These are phyloP conservation scores for Scytalidium sp. DNA, from an alignment of 2,329 filamentous ascomycete genomes.

Conservation along the genomic window DNA sequence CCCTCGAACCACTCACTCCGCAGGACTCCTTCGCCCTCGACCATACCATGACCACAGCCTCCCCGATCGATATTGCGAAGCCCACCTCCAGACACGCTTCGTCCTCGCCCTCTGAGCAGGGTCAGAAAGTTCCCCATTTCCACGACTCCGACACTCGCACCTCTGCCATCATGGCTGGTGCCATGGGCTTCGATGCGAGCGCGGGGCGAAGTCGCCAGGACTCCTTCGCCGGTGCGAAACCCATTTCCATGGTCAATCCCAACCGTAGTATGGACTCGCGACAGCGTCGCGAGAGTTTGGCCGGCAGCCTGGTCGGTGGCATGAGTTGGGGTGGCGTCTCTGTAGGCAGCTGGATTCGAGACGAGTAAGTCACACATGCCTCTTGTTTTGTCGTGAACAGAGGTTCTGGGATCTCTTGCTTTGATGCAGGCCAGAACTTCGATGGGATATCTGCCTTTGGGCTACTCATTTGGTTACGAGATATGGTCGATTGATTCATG, in stretches of 20 bases:
- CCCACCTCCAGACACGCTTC: slow-evolving; percentile 26
- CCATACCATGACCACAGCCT: slow-evolving; percentile 27
- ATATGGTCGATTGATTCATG: slow-evolving; percentile 7
- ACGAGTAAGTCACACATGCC: slow-evolving; percentile 74
- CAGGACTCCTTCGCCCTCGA: neutral
- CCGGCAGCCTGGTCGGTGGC: slow-evolving; percentile 68
- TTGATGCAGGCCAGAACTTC: no score
- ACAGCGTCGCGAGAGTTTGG: slow-evolving; percentile 58
- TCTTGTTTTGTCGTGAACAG: no score
- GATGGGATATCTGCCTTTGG: no score
- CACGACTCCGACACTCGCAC: slow-evolving; percentile 25
- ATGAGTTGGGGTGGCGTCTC: slow-evolving; percentile 98
- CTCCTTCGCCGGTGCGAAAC: slow-evolving; percentile 64
- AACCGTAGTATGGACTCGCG: slow-evolving; percentile 58
- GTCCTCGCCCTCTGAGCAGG: slow-evolving; percentile 35
- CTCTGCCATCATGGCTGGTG: slow-evolving; percentile 55
- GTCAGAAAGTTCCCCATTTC: slow-evolving; percentile 18
- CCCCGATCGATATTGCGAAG: slow-evolving; percentile 31
- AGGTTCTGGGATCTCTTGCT: no score
- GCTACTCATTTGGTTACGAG: slow-evolving; percentile 6
- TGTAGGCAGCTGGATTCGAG: slow-evolving; percentile 93
- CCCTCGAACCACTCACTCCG: slow-evolving; percentile 11
- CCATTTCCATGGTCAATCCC: slow-evolving; percentile 63
- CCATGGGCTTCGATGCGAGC: slow-evolving; percentile 49
- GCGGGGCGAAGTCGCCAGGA: slow-evolving; percentile 54